A percentile compares a stretch with the other conserved stretches of the same genome.
Conservation (phyloP, 768 basidiomycete species). For the Rhodotorula paludigena region DNA sequence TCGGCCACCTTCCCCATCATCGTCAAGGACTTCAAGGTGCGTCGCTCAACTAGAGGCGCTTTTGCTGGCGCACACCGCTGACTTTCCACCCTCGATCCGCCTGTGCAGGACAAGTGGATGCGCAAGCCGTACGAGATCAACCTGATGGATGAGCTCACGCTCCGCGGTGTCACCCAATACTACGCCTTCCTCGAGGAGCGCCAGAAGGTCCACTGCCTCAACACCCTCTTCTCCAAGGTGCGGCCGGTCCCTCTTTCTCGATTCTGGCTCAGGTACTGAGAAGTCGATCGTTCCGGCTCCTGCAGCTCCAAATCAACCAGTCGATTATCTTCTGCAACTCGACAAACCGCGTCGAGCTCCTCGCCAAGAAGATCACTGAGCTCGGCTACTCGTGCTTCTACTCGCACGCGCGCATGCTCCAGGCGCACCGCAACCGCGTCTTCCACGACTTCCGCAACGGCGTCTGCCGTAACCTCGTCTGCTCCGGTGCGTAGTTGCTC, state of each 20-base stretch:
- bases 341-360: conserved; percentile 96
- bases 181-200: conserved; percentile 99
- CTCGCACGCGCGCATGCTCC: conserved; percentile 99
- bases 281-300: conserved; percentile 52
- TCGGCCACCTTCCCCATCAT: conserved; percentile 98
- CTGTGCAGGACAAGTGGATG: conserved; percentile 85
- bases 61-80: background rate
- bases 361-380: conserved; percentile 99
- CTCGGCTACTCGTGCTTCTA: conserved; percentile 99
- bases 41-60: conserved; percentile 34
- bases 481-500: conserved; percentile 52
- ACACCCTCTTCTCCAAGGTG: conserved; percentile 98
- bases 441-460: conserved; percentile 99
- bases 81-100: too few relatives aligned
- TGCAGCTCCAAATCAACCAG: conserved; percentile 98
- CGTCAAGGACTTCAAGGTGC: conserved; percentile 97
- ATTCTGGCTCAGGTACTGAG: background rate
- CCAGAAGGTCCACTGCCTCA: conserved; percentile 98
- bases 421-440: conserved; percentile 96
- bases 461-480: conserved; percentile 96
- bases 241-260: conserved; percentile 42
- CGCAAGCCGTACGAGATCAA: conserved; percentile 92
- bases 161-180: conserved; percentile 98
- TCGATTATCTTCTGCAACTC: conserved; percentile 99
- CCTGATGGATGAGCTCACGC: conserved; percentile 98